Conservation (phyloP, 495 filamentous ascomycete genomes). For the Chaetomium cochliodes region DNA sequence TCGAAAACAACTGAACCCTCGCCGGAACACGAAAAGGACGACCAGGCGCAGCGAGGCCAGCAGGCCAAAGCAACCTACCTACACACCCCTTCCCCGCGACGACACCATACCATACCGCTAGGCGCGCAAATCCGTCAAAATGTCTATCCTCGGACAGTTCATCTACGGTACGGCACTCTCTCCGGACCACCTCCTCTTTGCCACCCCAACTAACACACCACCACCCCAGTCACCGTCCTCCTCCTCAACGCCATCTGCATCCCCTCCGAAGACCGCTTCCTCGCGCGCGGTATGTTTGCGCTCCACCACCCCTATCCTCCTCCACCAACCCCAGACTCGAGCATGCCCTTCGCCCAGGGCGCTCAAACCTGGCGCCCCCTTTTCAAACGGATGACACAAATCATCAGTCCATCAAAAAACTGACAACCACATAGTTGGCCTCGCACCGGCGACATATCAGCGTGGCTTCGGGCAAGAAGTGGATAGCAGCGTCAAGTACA, state of each 20-base stretch:
- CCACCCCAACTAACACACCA: background rate
- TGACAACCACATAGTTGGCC: constrained; percentile 63
- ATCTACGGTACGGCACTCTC: constrained; percentile 16
- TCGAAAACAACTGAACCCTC: background rate
- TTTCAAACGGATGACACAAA: background rate
- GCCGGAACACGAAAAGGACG: background rate
- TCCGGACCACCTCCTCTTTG: background rate
- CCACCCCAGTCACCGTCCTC: constrained; percentile 65
- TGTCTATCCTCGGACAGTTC: constrained; percentile 24
- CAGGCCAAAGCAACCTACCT: constrained; percentile 1
- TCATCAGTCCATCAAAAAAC: background rate
- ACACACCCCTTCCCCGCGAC: background rate
- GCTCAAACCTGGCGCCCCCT: too few species aligned
- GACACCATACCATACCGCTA: background rate
- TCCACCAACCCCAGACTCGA: background rate
- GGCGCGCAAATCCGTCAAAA: constrained; percentile 13
- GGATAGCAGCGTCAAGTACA: constrained; percentile 80
- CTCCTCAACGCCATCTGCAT: constrained; percentile 92
- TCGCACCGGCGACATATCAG: constrained; percentile 64
- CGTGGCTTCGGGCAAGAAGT: constrained; percentile 69
- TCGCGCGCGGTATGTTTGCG: constrained; percentile 76
- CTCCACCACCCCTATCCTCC: background rate
- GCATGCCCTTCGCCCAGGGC: background rate
- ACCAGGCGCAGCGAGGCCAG: constrained; percentile 2
- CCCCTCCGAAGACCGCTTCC: constrained; percentile 95